A percentile compares a stretch with the other conserved stretches of the same genome.
Conservation (phyloP, 148 eudicot genomes). For the Hydrangea macrophylla region DNA sequence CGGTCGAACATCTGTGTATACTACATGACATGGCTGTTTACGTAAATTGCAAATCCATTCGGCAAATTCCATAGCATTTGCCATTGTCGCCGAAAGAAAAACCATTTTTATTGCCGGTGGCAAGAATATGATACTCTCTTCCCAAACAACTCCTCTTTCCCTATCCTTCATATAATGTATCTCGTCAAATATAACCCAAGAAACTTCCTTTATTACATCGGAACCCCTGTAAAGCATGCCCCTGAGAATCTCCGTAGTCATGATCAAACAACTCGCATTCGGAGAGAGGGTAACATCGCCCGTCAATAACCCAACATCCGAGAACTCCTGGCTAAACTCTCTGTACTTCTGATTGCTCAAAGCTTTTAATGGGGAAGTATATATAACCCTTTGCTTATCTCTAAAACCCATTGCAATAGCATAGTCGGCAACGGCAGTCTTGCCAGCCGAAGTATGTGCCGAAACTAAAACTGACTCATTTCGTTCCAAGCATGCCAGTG, state of each 20-base stretch:
- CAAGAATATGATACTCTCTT: slow-evolving; percentile 88
- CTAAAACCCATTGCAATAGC: slow-evolving; percentile 93
- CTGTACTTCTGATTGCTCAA: slow-evolving; percentile 90
- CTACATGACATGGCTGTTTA: slow-evolving; percentile 98
- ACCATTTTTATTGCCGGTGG: slow-evolving; percentile 97
- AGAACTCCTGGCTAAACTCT: slow-evolving; percentile 78
- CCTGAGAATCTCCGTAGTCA: slow-evolving; percentile 96
- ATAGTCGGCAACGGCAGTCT: slow-evolving; percentile 96
- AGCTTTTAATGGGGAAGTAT: slow-evolving; percentile 91
- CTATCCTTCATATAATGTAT: slow-evolving; percentile 98
- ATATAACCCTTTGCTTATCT: slow-evolving; percentile 80
- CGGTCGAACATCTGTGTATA: slow-evolving; percentile 95
- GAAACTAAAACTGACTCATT: slow-evolving; percentile 85
- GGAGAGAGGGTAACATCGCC: slow-evolving; percentile 93
- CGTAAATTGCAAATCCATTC: slow-evolving; percentile 97
- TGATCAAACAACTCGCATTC: slow-evolving; percentile 87
- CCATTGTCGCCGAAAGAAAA: slow-evolving; percentile 91
- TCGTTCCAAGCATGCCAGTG: slow-evolving; percentile 85
- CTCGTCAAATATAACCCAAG: slow-evolving; percentile 98
- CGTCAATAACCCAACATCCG: slow-evolving; percentile 92
- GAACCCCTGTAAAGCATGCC: slow-evolving; percentile 95
- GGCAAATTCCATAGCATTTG: slow-evolving; percentile 95
- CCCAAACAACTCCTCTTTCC: slow-evolving; percentile 98
- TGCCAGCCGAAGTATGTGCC: slow-evolving; percentile 94
- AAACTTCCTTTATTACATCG: slow-evolving; percentile 86